Evolutionary conservation across 208 protist genomes (phyloP), one percentile per base, ranked within the genome.

Genomic region (Naegleria gruberi): DNA sequence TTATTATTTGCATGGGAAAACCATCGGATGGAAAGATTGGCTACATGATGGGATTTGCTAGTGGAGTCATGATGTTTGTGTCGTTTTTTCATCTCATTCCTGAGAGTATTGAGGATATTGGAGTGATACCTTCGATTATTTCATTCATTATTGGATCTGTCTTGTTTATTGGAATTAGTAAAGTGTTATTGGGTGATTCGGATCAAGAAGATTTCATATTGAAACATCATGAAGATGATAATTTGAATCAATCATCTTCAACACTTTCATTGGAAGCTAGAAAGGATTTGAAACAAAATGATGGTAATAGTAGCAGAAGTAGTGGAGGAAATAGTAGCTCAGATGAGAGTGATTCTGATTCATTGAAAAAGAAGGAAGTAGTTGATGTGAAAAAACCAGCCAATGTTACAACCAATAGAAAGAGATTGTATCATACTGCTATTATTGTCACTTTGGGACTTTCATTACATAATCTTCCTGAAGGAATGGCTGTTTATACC

Each of bases 401-500:
- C 46, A 55, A 55, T 5, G 46, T 19, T 19, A 15, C 5, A 55
- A 55, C 15, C 43, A 65, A n/a, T 12, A 43, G 65, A 10, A 8
- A 17, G 23, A 34, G 37, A 73, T 41, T 88, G 23, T 88, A 51
- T 43, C 7, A 51, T 6, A 88, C 84, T 41, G 46, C 37, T 8
- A 44, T 88, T 4, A 42, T 88, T 65, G 84, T 88, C 15, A 30
- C 37, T 23, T 40, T 42, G 26, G 84, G 84, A 30, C 23, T 88
- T 30, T 47, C 84, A 3, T 30, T 88, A 26, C 84, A 88, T 30
- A 88, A 88, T 42, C 65, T 88, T 42, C 84, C 84, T 37, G 84
- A 88, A 42, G 84, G 84, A 34, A 88, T 88, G 84, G 84, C 84
- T 65, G 84, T 88, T 43, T 88, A 88, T 42, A 40, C 46, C 0